Percentiles rank a stretch among this genome's conserved stretches.
Evolutionary conservation across 2,329 filamentous ascomycete genomes (phyloP).

Genomic region (Ophiostoma sp.): DNA sequence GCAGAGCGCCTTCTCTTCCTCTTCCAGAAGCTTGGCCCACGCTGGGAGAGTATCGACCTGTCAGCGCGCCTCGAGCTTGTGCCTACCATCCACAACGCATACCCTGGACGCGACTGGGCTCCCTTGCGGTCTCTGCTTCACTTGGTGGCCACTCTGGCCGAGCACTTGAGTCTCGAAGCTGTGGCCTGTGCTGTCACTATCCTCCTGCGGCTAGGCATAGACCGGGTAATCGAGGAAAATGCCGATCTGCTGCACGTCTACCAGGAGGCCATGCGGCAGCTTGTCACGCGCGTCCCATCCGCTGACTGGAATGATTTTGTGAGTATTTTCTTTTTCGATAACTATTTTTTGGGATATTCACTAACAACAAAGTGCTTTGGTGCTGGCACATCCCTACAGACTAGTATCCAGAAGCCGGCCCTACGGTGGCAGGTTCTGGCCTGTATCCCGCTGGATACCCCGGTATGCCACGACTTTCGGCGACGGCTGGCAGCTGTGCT

Average conservation of each 20-base stretch:
- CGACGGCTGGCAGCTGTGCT: constrained; percentile 61
- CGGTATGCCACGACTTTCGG: constrained; percentile 54
- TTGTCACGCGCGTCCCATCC: constrained; percentile 42
- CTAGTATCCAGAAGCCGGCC: constrained; percentile 43
- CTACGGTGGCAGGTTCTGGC: constrained; percentile 55
- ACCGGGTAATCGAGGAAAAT: constrained; percentile 45
- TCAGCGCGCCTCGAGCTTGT: constrained; percentile 26
- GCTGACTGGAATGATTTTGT: constrained; percentile 37
- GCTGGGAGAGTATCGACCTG: constrained; percentile 39
- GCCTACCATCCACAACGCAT: constrained; percentile 27
- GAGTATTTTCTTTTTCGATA: constrained; percentile 26
- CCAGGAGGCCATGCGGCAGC: constrained; percentile 40
- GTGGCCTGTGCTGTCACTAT: constrained; percentile 41
- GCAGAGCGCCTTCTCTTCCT: constrained; percentile 45
- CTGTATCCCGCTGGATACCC: constrained; percentile 51
- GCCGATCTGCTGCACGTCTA: constrained; percentile 39
- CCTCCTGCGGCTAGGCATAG: constrained; percentile 52
- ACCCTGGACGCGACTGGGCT: constrained; percentile 42
- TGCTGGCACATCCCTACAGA: constrained; percentile 45
- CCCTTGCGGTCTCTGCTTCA: constrained; percentile 41
- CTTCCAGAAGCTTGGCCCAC: constrained; percentile 56
- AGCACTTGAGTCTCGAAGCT: constrained; percentile 34
- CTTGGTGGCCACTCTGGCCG: constrained; percentile 39
- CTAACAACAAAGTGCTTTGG: constrained; percentile 40
- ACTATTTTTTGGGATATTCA: constrained; percentile 26